Evolutionary conservation across 2,329 filamentous ascomycete genomes (phyloP), one percentile per base, ranked within the genome.

Genomic region (Phaeophleospora eucalypticola): DNA sequence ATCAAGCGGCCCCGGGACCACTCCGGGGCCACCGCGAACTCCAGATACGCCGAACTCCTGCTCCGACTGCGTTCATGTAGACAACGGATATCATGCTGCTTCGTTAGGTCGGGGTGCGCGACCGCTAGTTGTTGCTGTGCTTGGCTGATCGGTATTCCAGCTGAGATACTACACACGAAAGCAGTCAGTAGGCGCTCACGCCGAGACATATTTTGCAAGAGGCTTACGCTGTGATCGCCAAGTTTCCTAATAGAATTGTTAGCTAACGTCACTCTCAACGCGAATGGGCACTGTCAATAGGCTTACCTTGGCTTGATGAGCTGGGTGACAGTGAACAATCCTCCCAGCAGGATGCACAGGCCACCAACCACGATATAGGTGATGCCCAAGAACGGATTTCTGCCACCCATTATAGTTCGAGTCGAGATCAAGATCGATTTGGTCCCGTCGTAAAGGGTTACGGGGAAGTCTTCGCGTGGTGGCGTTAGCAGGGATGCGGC

Each of bases 311-410:
- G 93, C 66, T 87, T 90, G 69, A 98, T 83, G 54, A 97, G 77
- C 71, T 97, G 90, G 0, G 89, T 90, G 51, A 89, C 78, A 27
- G 91, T 90, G 71, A 98, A 98, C 45, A 97, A 66, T 19, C 82
- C 81, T 41, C 93, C 93, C 7, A 98, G 80, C 20, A 96, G 66
- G 58, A 98, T 85, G 72, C 93, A 98, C 49, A 97, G 78, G 39
- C 91, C 93, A 46, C 90, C 91, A 9, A 98, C 89, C 14, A 95
- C 89, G 20, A 97, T 78, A 69, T 97, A 98, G 32, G 90, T 89
- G 58, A 98, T 98, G 38, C 93, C 93, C 42, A 97, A 80, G 77
- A 96, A 97, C 19, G 88, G 86, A 67, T 98, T 98, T 63, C 86
- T 87, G 58, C 93, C 93, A 48, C 93, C 93, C 78, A 98, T 90